These are phyloP conservation scores for Plasmodium gaboni DNA, from an alignment of 169 alveolate genomes.

Conservation along the genomic window DNA sequence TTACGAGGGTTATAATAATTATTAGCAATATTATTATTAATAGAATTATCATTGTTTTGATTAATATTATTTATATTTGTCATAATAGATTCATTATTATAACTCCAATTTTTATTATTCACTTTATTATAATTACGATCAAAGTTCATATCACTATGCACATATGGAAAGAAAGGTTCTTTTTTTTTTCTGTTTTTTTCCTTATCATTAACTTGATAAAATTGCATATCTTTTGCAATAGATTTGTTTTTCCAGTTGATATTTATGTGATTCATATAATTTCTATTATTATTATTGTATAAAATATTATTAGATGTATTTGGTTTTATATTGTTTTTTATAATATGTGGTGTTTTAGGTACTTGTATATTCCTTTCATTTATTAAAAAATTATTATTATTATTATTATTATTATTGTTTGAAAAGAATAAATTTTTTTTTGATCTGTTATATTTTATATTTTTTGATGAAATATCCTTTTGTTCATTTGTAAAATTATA, in stretches of 20 bases:
- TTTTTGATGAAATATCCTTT: not conserved
- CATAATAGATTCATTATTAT: not conserved
- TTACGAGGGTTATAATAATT: not conserved
- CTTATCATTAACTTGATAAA: not conserved
- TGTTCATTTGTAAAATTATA: not conserved
- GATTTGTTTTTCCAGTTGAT: not conserved
- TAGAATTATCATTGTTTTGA: not conserved
- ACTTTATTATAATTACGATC: constrained; percentile 9
- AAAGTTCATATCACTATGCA: constrained; percentile 7
- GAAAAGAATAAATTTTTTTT: no score
- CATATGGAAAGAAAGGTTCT: not conserved
- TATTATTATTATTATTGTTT: not conserved
- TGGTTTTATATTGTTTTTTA: not conserved
- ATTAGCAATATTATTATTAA: not conserved
- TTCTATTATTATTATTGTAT: not conserved
- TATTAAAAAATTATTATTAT: not conserved
- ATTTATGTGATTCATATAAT: not conserved
- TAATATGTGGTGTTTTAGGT: not conserved
- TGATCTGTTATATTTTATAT: not conserved
- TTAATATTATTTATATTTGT: not conserved
- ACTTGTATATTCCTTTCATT: not conserved
- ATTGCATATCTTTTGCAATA: not conserved
- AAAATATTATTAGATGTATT: not conserved
- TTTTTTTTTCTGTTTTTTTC: constrained; percentile 13
- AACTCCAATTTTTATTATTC: constrained; percentile 2